These are phyloP conservation scores for Rhizophagus clarus DNA, from an alignment of 192 early-diverging fungal species.

Conservation along the genomic window DNA sequence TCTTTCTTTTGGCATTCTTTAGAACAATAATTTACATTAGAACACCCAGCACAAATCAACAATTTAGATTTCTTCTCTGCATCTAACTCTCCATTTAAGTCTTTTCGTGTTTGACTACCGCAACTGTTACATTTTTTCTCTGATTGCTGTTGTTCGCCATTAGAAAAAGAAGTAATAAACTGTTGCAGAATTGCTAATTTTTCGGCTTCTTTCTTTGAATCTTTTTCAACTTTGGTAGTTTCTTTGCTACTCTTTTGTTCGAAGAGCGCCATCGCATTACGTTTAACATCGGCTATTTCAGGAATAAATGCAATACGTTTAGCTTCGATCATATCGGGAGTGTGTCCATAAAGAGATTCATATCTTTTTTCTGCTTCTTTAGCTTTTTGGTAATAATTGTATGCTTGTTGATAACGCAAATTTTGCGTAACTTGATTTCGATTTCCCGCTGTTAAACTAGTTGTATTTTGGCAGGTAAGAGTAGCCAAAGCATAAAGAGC, in stretches of 20 bases:
- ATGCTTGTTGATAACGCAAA: constrained; percentile 42
- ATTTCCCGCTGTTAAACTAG: constrained; percentile 42
- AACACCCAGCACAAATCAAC: constrained; percentile 56
- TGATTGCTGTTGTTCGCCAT: constrained; percentile 2
- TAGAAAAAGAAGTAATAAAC: constrained; percentile 28
- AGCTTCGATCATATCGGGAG: constrained; percentile 41
- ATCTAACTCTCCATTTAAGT: constrained; percentile 22
- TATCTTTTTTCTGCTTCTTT: constrained; percentile 56
- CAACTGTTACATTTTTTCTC: constrained; percentile 39
- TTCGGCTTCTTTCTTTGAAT: constrained; percentile 26
- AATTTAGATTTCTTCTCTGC: constrained; percentile 36
- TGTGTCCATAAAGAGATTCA: constrained; percentile 53
- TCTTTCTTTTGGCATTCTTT: constrained; percentile 61
- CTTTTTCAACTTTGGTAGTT: constrained; percentile 11
- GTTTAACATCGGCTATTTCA: constrained; percentile 56
- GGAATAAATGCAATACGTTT: constrained; percentile 37
- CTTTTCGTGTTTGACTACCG: constrained; percentile 35
- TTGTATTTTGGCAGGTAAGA: constrained; percentile 41
- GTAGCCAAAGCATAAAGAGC: constrained; percentile 53
- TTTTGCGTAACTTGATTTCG: constrained; percentile 45
- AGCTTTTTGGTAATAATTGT: constrained; percentile 52
- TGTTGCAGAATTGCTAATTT: constrained; percentile 28
- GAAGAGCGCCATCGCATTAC: constrained; percentile 44
- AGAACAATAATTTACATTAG: constrained; percentile 58
- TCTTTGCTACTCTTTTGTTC: constrained; percentile 22